Evolutionary conservation across 306 rosid genomes (phyloP).

Genomic region (Lathyrus tuberosus): DNA sequence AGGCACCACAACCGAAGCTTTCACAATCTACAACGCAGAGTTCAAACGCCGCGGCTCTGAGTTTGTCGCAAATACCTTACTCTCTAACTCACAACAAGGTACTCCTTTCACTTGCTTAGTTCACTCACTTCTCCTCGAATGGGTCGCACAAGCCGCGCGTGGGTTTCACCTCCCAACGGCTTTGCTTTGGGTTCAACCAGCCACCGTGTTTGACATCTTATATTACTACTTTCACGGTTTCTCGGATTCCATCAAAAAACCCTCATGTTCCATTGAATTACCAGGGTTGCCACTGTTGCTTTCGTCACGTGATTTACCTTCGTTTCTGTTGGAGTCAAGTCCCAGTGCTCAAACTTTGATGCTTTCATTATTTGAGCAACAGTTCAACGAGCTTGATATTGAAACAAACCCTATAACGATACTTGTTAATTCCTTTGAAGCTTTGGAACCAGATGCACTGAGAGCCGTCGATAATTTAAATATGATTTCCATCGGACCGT

Average conservation of each 20-base stretch:
- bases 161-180: conserved; percentile 30
- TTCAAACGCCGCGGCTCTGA: conserved; percentile 41
- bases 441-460: conserved; percentile 40
- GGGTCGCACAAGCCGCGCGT: conserved; percentile 46
- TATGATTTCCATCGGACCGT: conserved; percentile 60
- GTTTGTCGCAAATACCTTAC: conserved; percentile 32
- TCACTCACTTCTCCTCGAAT: conserved; percentile 36
- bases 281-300: not conserved
- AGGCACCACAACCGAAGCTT: not conserved
- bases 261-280: not conserved
- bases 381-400: conserved; percentile 32
- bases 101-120: conserved; percentile 48
- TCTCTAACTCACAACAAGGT: conserved; percentile 25
- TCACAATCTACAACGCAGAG: not conserved
- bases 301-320: not conserved
- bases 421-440: conserved; percentile 52
- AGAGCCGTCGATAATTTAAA: conserved; percentile 28
- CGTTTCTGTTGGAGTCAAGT: not conserved
- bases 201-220: not conserved
- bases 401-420: conserved; percentile 22
- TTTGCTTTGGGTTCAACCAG: conserved; percentile 1
- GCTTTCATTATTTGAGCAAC: conserved; percentile 19
- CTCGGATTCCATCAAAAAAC: not conserved
- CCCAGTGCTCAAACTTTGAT: not conserved
- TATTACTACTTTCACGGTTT: conserved; percentile 8